Percentiles rank a stretch among this genome's conserved stretches.
These are phyloP conservation scores for Colletotrichum cuscutae DNA, from an alignment of 2,329 filamentous ascomycete genomes.

Conservation along the genomic window DNA sequence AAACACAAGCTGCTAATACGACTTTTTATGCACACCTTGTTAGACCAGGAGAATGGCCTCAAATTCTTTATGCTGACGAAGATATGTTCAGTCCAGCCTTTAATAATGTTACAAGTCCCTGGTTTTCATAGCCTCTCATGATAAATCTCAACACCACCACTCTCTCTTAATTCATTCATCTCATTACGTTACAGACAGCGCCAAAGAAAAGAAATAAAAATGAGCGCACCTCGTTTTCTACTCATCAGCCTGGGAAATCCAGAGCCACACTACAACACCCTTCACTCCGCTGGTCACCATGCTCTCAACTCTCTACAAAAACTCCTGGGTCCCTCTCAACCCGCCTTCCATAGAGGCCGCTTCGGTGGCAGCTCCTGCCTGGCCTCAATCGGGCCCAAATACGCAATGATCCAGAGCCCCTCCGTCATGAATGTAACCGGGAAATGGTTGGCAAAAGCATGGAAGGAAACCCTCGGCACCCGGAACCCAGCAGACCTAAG, in stretches of 20 bases:
- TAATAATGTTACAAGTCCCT: background rate
- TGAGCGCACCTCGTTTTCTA: conserved; percentile 67
- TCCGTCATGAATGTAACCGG: conserved; percentile 89
- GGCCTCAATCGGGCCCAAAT: conserved; percentile 60
- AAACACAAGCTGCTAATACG: background rate
- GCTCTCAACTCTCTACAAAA: conserved; percentile 72
- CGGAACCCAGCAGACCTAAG: conserved; percentile 48
- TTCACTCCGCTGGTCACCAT: conserved; percentile 89
- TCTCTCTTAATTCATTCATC: no score
- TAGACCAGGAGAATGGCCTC: background rate
- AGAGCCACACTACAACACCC: conserved; percentile 76
- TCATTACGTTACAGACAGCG: background rate
- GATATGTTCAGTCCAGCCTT: background rate
- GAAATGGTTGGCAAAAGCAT: conserved; percentile 73
- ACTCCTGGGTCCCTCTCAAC: conserved; percentile 55
- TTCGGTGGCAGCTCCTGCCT: conserved; percentile 62
- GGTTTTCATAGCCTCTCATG: background rate
- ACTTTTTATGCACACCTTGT: background rate
- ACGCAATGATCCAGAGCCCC: conserved; percentile 79
- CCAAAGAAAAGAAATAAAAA: background rate
- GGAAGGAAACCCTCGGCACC: conserved; percentile 63
- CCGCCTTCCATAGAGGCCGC: conserved; percentile 58
- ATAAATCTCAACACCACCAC: background rate
- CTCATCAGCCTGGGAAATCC: conserved; percentile 92
- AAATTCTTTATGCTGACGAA: background rate